Percentiles rank a stretch among this genome's conserved stretches.
phyloP scores from a whole-genome alignment of 129 eudicot species.

The Escallonia rubra region DNA sequence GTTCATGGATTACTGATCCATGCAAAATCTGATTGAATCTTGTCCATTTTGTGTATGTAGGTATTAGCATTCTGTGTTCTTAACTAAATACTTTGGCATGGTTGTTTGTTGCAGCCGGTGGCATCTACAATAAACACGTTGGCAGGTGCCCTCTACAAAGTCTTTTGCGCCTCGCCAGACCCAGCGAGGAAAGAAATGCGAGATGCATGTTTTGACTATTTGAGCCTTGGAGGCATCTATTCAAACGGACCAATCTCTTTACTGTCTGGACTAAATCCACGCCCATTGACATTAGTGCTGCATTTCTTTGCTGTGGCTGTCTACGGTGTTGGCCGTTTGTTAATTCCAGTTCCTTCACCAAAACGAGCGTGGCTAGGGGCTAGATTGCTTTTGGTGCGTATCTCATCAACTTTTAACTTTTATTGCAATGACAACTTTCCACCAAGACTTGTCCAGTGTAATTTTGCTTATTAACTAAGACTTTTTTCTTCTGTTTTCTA shows the following conservation, averaged over 20 bases:
- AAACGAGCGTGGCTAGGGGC: slow-evolving; percentile 51
- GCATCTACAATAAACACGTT: slow-evolving; percentile 57
- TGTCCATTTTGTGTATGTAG: not conserved
- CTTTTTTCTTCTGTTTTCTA: not conserved
- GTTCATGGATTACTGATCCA: not conserved
- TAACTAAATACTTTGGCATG: not conserved
- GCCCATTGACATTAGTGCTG: slow-evolving; percentile 35
- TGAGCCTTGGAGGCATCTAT: slow-evolving; percentile 51
- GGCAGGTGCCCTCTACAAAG: slow-evolving; percentile 51
- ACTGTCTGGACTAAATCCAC: slow-evolving; percentile 61
- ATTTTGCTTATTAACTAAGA: not conserved
- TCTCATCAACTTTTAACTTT: not conserved
- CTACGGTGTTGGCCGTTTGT: slow-evolving; percentile 54
- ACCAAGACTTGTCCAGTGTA: not conserved
- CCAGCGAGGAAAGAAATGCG: slow-evolving; percentile 61
- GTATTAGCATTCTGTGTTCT: not conserved
- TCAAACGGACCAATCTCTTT: slow-evolving; percentile 45
- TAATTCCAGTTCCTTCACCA: slow-evolving; percentile 51
- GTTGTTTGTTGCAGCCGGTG: slow-evolving; percentile 36
- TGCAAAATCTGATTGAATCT: not conserved
- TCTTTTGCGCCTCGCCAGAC: slow-evolving; percentile 59
- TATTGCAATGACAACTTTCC: not conserved
- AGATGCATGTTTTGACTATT: slow-evolving; percentile 47
- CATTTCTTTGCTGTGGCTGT: slow-evolving; percentile 61
- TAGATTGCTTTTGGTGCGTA: slow-evolving; percentile 39